Evolutionary conservation across 495 filamentous ascomycete genomes (phyloP), one percentile per base, ranked within the genome.

Genomic region (Apodospora peruviana): DNA sequence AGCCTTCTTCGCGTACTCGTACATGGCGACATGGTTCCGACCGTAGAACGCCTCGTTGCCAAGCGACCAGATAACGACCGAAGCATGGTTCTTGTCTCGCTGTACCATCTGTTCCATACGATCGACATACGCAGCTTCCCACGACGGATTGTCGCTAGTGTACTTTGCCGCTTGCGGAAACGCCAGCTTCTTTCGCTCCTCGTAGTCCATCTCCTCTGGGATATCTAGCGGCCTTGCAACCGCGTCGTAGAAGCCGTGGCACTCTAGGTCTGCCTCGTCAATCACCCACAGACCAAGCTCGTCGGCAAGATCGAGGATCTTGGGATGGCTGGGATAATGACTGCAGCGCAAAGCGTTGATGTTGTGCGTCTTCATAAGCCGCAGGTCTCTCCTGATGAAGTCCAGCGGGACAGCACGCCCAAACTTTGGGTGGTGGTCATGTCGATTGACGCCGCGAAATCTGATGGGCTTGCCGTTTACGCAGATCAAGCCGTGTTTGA

Each of bases 1-100:
- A 22, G 66, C 64, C 0, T 56, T 41, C 44, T 81, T 83, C 11
- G 75, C 72, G 56, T 74, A 85, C 3, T 79, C 65, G 52, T 81
- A 79, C 84, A 87, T 88, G 9, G 77, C 75, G 29, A 61, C 62
- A 47, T 81, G 76, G 53, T 87, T 87, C 29, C 66, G 66, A 1
- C 85, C 84, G 51, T 81, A 86, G 58, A 81, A 86, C 0, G 83
- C 76, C 53, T 86, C 83, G 46, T 86, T 87, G 0, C 84, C 85
- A 2, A 88, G 64, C 24, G 75, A 80, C 85, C 85, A 88, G 52
- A 87, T 81, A 34, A 87, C 78, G 8, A 88, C 69, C 16, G 71
- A 80, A 14, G 84, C 52, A 47, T 87, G 78, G 50, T 85, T 80
- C 54, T 84, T 82, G 62, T 86, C 82, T 2, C 85, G 71, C 18